phyloP scores from a whole-genome alignment of 805 yeast genomes.

The Komagataella kurtzmanii region DNA sequence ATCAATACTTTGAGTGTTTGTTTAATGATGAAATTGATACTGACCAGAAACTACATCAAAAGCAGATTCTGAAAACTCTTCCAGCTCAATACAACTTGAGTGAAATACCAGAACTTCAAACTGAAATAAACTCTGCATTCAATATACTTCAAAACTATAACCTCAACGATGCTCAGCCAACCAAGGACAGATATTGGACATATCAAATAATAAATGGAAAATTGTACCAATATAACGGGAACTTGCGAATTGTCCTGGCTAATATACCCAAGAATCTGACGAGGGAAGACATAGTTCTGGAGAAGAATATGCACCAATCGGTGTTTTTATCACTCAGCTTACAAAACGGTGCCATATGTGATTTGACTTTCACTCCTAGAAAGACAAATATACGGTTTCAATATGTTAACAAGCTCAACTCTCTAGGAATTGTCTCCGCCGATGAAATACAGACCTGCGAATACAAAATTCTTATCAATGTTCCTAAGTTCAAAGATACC shows the following conservation, averaged over 20 bases:
- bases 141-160: too few species aligned
- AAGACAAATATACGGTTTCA: constrained; percentile 12
- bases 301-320: constrained; percentile 9
- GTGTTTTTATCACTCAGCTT: constrained; percentile 15
- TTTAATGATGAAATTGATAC: background rate
- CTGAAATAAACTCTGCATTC: background rate
- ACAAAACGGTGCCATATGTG: constrained; percentile 18
- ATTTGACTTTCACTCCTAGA: constrained; percentile 17
- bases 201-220: background rate
- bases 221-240: background rate
- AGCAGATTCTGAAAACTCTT: background rate
- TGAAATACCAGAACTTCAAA: background rate
- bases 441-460: constrained; percentile 19
- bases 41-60: background rate
- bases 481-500: constrained; percentile 13
- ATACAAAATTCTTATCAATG: constrained; percentile 11
- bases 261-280: background rate
- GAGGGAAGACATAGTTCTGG: background rate
- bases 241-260: background rate
- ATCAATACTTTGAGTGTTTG: background rate
- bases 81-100: background rate
- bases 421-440: constrained; percentile 10
- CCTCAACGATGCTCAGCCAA: background rate
- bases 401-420: constrained; percentile 9
- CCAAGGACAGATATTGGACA: background rate